These are phyloP conservation scores for Stenocarpella maydis DNA, from an alignment of 2,329 filamentous ascomycete genomes.

Conservation along the genomic window DNA sequence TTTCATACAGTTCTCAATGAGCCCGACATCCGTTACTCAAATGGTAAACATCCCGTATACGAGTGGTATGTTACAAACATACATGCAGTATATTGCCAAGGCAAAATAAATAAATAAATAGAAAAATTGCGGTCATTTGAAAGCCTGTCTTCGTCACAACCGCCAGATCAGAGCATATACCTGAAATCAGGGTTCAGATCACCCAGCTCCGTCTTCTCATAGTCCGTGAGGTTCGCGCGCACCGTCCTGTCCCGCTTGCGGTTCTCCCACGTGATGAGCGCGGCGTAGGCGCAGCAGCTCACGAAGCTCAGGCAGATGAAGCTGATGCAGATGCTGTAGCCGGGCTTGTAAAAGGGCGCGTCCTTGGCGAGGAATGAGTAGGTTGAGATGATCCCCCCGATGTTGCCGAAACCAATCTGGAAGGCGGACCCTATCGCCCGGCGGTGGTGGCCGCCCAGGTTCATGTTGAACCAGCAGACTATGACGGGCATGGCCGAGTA, in stretches of 20 bases:
- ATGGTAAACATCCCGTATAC: background rate
- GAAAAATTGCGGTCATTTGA: background rate
- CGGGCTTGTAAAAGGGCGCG: slow-evolving; percentile 72
- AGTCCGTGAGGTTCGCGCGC: slow-evolving; percentile 43
- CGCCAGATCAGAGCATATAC: slow-evolving; percentile 45
- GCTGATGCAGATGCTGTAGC: slow-evolving; percentile 79
- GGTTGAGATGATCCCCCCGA: slow-evolving; percentile 80
- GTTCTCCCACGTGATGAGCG: slow-evolving; percentile 68
- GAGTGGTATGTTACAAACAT: background rate
- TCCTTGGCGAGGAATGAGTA: slow-evolving; percentile 74
- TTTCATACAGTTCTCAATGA: background rate
- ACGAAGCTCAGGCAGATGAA: slow-evolving; percentile 75
- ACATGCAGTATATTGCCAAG: background rate
- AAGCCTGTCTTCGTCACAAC: background rate
- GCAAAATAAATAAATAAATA: too few species aligned
- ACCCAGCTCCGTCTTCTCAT: slow-evolving; percentile 51
- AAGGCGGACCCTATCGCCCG: slow-evolving; percentile 76
- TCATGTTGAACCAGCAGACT: slow-evolving; percentile 86
- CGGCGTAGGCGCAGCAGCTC: slow-evolving; percentile 67
- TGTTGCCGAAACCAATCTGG: slow-evolving; percentile 82
- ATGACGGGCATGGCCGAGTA: slow-evolving; percentile 93
- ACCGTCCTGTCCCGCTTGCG: slow-evolving; percentile 58
- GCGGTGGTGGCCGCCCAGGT: slow-evolving; percentile 76
- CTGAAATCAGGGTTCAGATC: slow-evolving; percentile 48
- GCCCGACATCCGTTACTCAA: background rate